These are phyloP conservation scores for Amaranthus tricolor DNA, from an alignment of 179 eudicot species.

Conservation along the genomic window DNA sequence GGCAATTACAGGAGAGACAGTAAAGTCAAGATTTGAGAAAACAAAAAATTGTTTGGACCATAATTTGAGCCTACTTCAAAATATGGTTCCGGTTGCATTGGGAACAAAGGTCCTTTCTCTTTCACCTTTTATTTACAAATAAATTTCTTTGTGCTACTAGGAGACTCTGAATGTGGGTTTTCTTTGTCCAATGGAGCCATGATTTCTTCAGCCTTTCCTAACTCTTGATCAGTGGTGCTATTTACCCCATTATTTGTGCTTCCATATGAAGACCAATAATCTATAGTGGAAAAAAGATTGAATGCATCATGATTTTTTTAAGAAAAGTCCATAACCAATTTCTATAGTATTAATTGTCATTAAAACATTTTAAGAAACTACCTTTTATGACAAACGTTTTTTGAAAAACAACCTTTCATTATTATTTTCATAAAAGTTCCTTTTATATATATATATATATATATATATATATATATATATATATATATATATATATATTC, in stretches of 20 bases:
- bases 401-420: no score
- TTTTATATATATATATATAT: no score
- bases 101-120: conserved; percentile 47
- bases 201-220: background rate
- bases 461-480: no score
- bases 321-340: no score
- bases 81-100: conserved; percentile 62
- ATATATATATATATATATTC: no score
- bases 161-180: background rate
- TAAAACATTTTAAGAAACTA: no score
- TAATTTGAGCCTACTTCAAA: conserved; percentile 61
- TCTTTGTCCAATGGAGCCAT: background rate
- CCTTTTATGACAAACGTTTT: no score
- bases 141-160: background rate
- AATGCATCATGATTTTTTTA: no score
- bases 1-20: conserved; percentile 71
- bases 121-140: background rate
- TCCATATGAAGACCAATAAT: no score
- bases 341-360: no score
- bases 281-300: no score
- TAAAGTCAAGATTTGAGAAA: conserved; percentile 54
- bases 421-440: no score
- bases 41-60: conserved; percentile 48
- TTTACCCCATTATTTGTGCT: background rate
- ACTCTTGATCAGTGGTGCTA: background rate